phyloP scores from a whole-genome alignment of 2,329 filamentous ascomycete species.

The Paecilomyces variotii region DNA sequence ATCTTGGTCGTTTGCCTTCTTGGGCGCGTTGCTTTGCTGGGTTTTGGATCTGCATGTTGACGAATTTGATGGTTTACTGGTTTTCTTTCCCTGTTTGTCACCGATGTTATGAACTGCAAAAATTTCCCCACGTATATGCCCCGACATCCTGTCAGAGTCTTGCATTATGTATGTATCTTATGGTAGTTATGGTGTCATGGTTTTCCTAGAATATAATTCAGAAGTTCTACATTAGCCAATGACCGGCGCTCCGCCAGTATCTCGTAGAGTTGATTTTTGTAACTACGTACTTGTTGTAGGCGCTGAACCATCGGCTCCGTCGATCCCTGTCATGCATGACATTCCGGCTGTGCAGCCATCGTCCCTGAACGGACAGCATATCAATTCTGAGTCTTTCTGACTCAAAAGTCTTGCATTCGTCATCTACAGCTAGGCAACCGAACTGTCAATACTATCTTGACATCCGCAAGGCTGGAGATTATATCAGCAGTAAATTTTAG shows the following conservation, averaged over 20 bases:
- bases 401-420: too few species aligned
- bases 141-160: neutral
- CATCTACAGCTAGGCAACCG: too few species aligned
- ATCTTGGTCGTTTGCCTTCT: constrained; percentile 8
- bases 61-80: neutral
- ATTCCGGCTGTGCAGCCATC: too few species aligned
- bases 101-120: neutral
- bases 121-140: neutral
- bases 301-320: too few species aligned
- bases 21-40: neutral
- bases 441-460: too few species aligned
- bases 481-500: too few species aligned
- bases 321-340: too few species aligned
- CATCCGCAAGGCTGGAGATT: too few species aligned
- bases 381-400: too few species aligned
- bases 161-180: neutral
- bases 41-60: neutral
- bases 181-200: neutral
- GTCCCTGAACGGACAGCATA: too few species aligned
- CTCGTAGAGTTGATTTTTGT: neutral
- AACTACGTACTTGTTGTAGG: too few species aligned
- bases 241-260: neutral
- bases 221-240: neutral
- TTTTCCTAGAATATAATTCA: neutral
- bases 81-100: neutral